Base-by-base conservation (phyloP, 345 rosid species). In the Aethionema arabicum region DNA sequence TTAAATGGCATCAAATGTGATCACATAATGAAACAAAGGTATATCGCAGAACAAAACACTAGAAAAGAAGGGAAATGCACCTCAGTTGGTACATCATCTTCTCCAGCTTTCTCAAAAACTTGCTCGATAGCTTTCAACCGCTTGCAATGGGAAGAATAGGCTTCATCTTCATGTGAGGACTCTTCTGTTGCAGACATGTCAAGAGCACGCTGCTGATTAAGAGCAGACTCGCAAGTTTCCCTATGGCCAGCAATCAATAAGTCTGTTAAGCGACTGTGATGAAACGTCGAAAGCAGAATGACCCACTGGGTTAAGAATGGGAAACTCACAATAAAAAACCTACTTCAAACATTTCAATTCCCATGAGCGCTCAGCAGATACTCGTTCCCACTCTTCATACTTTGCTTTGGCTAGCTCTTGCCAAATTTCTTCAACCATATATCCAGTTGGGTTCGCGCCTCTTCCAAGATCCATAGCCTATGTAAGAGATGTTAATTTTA, bases 401-500 rank as follows among this genome's bases (percentile, higher is more conserved):
- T 87, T 92, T 27, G 98, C 95, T 72, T 78, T 87, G 11, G 95
- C 78, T 40, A 92, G 85, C 76, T 84, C 91, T 68, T 87, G 87
- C 95, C 96, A 92, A 52, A 92, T 92, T 59, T 80, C 95, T 64
- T 92, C 95, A 27, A 89, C 83, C 81, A 85, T 82, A 44, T 85
- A 81, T 37, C 93, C 78, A 11, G 62, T 78, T 43, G 78, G 82
- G 52, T 83, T 69, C 44, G 90, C 83, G 12, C 81, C 85, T 78
- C 88, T 79, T 51, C 91, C 96, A 59, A 89, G 93, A 72, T 92
- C 90, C 76, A 92, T 63, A 32, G 97, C 96, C 95, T 89, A 55
- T 32, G 52, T 2, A 11, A 63, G 15, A 11, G 4, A 33, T 13
- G 32, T 36, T 44, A 31, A 59, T 11, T 16, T 52, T 12, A 39